Evolutionary conservation across 495 filamentous ascomycete species (phyloP).

Genomic region (Astrothelium subdiscretum): DNA sequence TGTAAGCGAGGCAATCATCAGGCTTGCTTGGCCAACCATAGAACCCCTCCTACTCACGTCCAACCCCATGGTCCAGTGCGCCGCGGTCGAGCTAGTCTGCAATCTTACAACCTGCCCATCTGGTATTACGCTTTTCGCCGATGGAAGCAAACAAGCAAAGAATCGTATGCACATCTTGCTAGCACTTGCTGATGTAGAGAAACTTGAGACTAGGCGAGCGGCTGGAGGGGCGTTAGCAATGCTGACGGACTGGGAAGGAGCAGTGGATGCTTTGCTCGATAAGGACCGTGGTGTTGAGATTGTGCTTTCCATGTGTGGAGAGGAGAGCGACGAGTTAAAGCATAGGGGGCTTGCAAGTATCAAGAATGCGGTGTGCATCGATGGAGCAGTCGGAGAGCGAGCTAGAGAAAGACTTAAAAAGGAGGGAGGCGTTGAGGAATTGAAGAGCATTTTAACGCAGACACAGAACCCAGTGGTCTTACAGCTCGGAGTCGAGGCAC

Average conservation of each 20-base stretch:
- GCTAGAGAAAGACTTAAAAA: conserved; percentile 34
- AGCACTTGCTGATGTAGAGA: conserved; percentile 76
- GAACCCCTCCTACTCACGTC: conserved; percentile 73
- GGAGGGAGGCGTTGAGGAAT: conserved; percentile 18
- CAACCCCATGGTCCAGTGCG: conserved; percentile 67
- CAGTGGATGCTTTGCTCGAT: conserved; percentile 55
- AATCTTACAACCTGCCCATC: conserved; percentile 75
- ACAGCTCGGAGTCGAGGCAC: not conserved
- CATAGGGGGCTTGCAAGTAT: conserved; percentile 72
- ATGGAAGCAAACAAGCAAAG: conserved; percentile 50
- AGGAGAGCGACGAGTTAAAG: conserved; percentile 61
- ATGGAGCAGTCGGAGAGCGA: conserved; percentile 38
- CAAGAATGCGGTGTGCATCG: conserved; percentile 45
- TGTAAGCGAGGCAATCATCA: conserved; percentile 45
- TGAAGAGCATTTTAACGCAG: conserved; percentile 8
- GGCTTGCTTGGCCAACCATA: conserved; percentile 55
- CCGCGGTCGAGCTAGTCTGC: conserved; percentile 79
- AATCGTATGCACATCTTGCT: conserved; percentile 72
- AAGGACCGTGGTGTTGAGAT: conserved; percentile 57
- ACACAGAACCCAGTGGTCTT: not conserved
- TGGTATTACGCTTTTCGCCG: conserved; percentile 64
- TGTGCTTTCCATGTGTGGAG: conserved; percentile 60
- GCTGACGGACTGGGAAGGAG: conserved; percentile 63
- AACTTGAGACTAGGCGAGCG: conserved; percentile 63
- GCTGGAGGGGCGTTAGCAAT: conserved; percentile 82